Base-by-base conservation (phyloP, 495 filamentous ascomycete genomes). In the Penicillium maclennaniae region DNA sequence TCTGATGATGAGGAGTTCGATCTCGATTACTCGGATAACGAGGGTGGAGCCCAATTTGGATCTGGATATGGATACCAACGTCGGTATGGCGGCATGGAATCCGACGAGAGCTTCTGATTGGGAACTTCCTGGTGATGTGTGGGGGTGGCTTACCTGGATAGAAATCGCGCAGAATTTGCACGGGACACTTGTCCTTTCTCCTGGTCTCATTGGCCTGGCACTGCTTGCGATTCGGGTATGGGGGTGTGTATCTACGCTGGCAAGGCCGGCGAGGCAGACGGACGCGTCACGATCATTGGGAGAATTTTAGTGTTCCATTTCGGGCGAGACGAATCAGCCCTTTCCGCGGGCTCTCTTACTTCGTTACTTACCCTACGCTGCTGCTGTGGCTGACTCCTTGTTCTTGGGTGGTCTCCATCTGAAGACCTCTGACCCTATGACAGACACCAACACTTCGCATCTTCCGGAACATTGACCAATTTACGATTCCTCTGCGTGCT, bases 1-100 rank as follows among this genome's bases (percentile, higher is more conserved):
- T 79, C 77, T 17, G 81, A 83, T 45, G 78, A 84, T 31, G 82
- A 85, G 50, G 78, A 81, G 21, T 83, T 68, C 51, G 79, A 81
- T 55, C 66, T 71, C 40, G 73, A 78, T 43, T 66, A 67, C 23
- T 80, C 74, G 41, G 74, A 73, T 44, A 76, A 75, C 45, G 81
- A 83, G 27, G 63, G 62, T 19, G 63, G 62, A 6, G 49, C 41
- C 15, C 28, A 46, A 16, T 50, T 52, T 42, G 50, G 54, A 28
- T 56, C 28, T 52, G 66, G 62, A 41, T 56, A 40, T 47, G 54
- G 58, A 48, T 65, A 58, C 43, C 60, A 64, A 43, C 51, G 50
- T 39, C 55, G 58, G 15, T 57, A 49, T 43, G 60, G 52, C 51
- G 59, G 56, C 42, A 50, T 59, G 44, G 65, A 71, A 42, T 71